These are phyloP conservation scores for Cladochytrium tenue DNA, from an alignment of 371 early-diverging fungal species.

Conservation along the genomic window DNA sequence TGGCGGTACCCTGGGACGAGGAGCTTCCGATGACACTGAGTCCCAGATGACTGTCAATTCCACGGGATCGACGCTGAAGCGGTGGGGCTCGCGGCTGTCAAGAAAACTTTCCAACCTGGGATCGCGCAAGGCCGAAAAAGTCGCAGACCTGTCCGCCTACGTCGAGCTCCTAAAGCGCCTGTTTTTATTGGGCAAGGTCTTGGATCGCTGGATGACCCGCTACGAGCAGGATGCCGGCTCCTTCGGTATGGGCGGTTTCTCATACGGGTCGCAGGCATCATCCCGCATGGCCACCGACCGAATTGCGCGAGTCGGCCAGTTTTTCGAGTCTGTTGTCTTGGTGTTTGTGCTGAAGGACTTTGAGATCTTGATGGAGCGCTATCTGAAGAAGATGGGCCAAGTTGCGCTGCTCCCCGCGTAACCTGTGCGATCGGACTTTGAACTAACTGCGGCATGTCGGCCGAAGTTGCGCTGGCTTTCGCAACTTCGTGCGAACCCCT, in stretches of 20 bases:
- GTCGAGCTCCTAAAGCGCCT: constrained; percentile 17
- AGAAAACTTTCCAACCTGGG: constrained; percentile 17
- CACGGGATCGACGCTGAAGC: constrained; percentile 4
- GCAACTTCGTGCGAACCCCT: too few species aligned
- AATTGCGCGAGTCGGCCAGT: constrained; percentile 8
- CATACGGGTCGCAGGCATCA: too few species aligned
- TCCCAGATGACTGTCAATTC: too few species aligned
- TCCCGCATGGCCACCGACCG: neutral
- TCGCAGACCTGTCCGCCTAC: constrained; percentile 16
- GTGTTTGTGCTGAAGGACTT: constrained; percentile 22
- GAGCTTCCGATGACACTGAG: too few species aligned
- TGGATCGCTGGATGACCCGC: constrained; percentile 16
- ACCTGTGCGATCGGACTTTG: neutral
- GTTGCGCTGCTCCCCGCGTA: constrained; percentile 9
- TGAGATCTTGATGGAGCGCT: constrained; percentile 23
- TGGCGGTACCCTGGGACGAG: too few species aligned
- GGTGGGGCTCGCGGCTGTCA: constrained; percentile 21
- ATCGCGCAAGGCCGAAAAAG: constrained; percentile 17
- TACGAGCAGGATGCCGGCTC: neutral
- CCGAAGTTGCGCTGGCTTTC: too few species aligned
- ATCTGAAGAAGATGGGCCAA: constrained; percentile 23
- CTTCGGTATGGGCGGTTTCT: too few species aligned
- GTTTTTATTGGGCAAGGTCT: constrained; percentile 2
- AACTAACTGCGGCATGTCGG: too few species aligned
- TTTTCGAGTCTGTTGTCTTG: constrained; percentile 14